Base-by-base conservation (phyloP, 352 stramenopile species). In the Globisporangium yorkense region DNA sequence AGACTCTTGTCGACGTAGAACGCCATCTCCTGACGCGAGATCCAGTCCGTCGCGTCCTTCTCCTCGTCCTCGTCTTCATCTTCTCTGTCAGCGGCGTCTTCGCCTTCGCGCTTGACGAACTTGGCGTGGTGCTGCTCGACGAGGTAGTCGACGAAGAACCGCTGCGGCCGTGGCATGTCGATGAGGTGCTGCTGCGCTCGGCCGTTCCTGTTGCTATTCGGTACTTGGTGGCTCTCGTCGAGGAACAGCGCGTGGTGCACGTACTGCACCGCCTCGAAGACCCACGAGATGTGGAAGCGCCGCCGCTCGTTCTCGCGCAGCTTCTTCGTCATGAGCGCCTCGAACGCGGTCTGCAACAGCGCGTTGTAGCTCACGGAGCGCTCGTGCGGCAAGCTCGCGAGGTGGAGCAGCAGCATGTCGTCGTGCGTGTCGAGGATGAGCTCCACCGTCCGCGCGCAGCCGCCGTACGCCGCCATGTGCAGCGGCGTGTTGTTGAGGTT, bases 1-100 rank as follows among this genome's bases (percentile, higher is more conserved):
- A 92, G 57, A 49, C 70, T 84, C 2, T 65, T 71, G 61, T 88
- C 77, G 18, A 89, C 53, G 33, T 84, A 87, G 45, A 89, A 88
- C n/a, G 58, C 66, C 62, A 86, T 71, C 33, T 80, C 64, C 20
- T 73, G 51, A 2, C 73, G 49, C 13, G 67, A 74, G 41, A 87
- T 74, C 78, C 68, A 87, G 59, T 88, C 72, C 29, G 54, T 69
- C 13, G 57, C 64, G 37, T 80, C 71, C n/a, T 60, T 56, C 41
- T 65, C 27, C 2, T 46, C 51, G 2, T 41, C 35, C 10, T 65
- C 54, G 12, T 72, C 66, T 21, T 77, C 60, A 1, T 62, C 58
- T 0, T 57, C 63, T 5, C 72, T 59, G 9, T 67, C 67, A 5
- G 67, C 57, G 0, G 70, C 70, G 21, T 77, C 61, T 6, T 73